Percentiles rank a stretch among this genome's conserved stretches.
phyloP scores from a whole-genome alignment of 257 asterid species.

The Solanum etuberosum region DNA sequence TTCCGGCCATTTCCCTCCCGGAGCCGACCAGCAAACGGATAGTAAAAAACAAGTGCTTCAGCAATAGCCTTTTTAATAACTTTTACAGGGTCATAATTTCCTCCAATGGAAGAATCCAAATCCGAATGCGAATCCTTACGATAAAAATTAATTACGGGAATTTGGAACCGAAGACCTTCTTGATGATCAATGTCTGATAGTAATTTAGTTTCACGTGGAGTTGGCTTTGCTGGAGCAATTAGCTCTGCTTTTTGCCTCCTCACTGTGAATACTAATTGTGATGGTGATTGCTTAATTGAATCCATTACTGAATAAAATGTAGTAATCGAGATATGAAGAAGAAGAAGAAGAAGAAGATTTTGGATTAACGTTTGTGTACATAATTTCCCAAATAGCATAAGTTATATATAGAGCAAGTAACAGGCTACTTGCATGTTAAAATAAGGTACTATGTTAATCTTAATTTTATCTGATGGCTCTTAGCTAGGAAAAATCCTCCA shows the following conservation, averaged over 20 bases:
- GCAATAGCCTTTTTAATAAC: slow-evolving; percentile 9
- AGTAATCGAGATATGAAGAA: neutral
- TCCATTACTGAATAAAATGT: neutral
- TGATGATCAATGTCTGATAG: slow-evolving; percentile 17
- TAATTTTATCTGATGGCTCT: neutral
- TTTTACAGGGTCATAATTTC: slow-evolving; percentile 12
- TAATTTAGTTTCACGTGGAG: slow-evolving; percentile 6
- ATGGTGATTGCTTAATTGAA: neutral
- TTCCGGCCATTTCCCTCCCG: slow-evolving; percentile 6
- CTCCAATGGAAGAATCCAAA: neutral
- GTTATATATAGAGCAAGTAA: neutral
- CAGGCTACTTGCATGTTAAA: neutral
- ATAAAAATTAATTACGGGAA: slow-evolving; percentile 5
- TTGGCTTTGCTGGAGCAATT: slow-evolving; percentile 6
- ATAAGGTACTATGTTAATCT: neutral
- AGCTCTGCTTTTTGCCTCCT: slow-evolving; percentile 8
- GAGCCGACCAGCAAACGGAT: slow-evolving; percentile 20
- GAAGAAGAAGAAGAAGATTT: neutral
- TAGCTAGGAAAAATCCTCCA: neutral
- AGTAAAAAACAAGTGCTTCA: slow-evolving; percentile 13
- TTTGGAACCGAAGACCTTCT: slow-evolving; percentile 5
- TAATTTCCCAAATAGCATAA: neutral
- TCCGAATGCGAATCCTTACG: neutral
- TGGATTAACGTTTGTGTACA: neutral
- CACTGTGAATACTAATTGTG: neutral